Evolutionary conservation across 192 early-diverging fungal species (phyloP).

Genomic region (Podila clonocystis): DNA sequence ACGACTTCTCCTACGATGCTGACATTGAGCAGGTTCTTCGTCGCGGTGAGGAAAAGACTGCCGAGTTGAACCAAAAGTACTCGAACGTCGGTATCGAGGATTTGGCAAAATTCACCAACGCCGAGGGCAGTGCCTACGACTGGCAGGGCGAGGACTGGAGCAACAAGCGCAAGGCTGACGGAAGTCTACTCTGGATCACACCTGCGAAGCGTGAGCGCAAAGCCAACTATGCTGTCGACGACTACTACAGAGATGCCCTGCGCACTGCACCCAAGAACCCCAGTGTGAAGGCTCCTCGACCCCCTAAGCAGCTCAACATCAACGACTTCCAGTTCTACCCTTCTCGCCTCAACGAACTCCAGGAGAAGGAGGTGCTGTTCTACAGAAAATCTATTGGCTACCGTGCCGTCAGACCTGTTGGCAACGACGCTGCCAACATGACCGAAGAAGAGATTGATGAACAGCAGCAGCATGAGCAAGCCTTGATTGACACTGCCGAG

Average conservation of each 20-base stretch:
- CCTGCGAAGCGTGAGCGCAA: slow-evolving; percentile 96
- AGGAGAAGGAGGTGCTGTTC: slow-evolving; percentile 83
- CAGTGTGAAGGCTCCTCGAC: slow-evolving; percentile 64
- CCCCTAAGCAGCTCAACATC: slow-evolving; percentile 71
- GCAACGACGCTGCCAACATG: slow-evolving; percentile 52
- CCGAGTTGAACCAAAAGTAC: slow-evolving; percentile 90
- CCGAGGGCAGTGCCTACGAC: slow-evolving; percentile 81
- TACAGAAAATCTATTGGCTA: slow-evolving; percentile 60
- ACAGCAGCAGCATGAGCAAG: slow-evolving; percentile 80
- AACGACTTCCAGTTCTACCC: slow-evolving; percentile 97
- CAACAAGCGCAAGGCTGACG: slow-evolving; percentile 71
- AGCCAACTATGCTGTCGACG: slow-evolving; percentile 90
- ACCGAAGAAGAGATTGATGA: slow-evolving; percentile 66
- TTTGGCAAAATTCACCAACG: slow-evolving; percentile 88
- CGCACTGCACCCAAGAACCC: slow-evolving; percentile 69
- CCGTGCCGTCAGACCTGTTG: slow-evolving; percentile 23
- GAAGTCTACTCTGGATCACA: slow-evolving; percentile 87
- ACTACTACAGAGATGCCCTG: slow-evolving; percentile 92
- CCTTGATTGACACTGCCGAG: slow-evolving; percentile 85
- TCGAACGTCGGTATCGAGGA: slow-evolving; percentile 92
- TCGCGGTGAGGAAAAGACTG: slow-evolving; percentile 88
- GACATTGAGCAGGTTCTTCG: slow-evolving; percentile 88
- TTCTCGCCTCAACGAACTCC: slow-evolving; percentile 75
- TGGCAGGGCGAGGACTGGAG: slow-evolving; percentile 98
- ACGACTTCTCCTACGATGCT: slow-evolving; percentile 60